Evolutionary conservation across 345 rosid species (phyloP).

Genomic region (Kernera saxatilis): DNA sequence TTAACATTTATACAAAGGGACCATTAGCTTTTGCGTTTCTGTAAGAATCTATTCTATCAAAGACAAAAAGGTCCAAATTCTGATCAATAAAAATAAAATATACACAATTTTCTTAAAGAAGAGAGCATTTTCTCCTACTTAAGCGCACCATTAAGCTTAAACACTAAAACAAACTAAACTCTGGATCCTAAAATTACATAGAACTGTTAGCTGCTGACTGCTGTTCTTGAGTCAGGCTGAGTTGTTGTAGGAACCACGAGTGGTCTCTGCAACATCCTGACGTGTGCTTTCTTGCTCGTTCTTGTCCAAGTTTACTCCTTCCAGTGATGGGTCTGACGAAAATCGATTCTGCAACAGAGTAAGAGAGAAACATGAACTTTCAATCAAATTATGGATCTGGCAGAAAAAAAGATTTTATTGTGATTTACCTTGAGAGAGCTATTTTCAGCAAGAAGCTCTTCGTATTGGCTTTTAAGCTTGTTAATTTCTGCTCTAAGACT

Average conservation of each 20-base stretch:
- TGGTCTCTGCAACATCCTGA: constrained; percentile 30
- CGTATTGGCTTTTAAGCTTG: constrained; percentile 60
- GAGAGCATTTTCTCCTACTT: not conserved
- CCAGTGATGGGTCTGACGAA: constrained; percentile 41
- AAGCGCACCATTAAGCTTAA: not conserved
- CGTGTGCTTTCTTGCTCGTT: constrained; percentile 37
- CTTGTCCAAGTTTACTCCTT: constrained; percentile 44
- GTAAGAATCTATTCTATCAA: not conserved
- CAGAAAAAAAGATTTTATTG: not conserved
- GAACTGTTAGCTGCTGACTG: constrained; percentile 11
- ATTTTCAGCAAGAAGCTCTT: constrained; percentile 69
- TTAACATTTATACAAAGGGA: too few species aligned
- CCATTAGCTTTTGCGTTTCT: too few species aligned
- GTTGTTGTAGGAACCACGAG: constrained; percentile 28
- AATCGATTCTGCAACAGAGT: constrained; percentile 51
- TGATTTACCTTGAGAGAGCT: constrained; percentile 64
- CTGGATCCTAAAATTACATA: constrained; percentile 9
- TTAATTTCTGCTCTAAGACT: constrained; percentile 71
- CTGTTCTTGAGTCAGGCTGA: constrained; percentile 3
- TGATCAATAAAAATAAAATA: not conserved
- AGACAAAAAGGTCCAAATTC: not conserved
- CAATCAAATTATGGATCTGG: not conserved
- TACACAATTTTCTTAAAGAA: not conserved
- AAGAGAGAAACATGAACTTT: not conserved
- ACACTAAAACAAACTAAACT: constrained; percentile 11